Conservation (phyloP, 2,329 filamentous ascomycete genomes). For the Claviceps humidiphila region DNA sequence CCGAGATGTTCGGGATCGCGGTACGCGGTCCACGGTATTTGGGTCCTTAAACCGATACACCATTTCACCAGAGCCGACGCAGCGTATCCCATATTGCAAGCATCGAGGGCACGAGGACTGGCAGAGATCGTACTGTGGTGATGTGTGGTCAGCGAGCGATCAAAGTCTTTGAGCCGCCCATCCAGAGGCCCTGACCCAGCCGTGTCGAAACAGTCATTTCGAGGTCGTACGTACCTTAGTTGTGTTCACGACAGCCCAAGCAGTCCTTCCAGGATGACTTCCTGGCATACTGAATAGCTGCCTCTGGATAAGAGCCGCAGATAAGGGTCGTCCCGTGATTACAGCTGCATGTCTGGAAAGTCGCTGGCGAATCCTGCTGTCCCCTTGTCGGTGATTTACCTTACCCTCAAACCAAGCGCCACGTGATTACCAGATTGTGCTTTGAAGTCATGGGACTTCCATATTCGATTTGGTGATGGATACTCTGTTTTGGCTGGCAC, state of each 20-base stretch:
- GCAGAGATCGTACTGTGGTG: conserved; percentile 2
- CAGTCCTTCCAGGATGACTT: conserved; percentile 1
- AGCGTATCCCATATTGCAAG: conserved; percentile 1
- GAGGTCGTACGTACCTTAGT: conserved; percentile 5
- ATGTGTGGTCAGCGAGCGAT: background rate
- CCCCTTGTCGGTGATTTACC: background rate
- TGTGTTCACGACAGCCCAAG: conserved; percentile 5
- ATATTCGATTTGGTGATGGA: too few species aligned
- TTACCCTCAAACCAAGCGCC: too few species aligned
- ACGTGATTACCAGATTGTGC: too few species aligned
- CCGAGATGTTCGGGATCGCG: background rate
- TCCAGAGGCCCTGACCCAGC: background rate
- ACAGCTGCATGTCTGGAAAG: conserved; percentile 1
- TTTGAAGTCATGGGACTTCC: too few species aligned
- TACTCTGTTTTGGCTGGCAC: too few species aligned
- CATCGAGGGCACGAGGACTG: conserved; percentile 6
- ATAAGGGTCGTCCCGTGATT: background rate
- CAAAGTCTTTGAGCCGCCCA: background rate
- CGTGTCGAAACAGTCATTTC: background rate
- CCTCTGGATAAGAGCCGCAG: background rate
- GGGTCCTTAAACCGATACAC: conserved; percentile 5
- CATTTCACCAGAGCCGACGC: conserved; percentile 3
- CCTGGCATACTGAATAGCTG: conserved; percentile 1
- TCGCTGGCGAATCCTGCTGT: background rate
- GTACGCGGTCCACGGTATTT: conserved; percentile 1